phyloP scores from a whole-genome alignment of 495 filamentous ascomycete genomes.

The Amorphotheca resinae region DNA sequence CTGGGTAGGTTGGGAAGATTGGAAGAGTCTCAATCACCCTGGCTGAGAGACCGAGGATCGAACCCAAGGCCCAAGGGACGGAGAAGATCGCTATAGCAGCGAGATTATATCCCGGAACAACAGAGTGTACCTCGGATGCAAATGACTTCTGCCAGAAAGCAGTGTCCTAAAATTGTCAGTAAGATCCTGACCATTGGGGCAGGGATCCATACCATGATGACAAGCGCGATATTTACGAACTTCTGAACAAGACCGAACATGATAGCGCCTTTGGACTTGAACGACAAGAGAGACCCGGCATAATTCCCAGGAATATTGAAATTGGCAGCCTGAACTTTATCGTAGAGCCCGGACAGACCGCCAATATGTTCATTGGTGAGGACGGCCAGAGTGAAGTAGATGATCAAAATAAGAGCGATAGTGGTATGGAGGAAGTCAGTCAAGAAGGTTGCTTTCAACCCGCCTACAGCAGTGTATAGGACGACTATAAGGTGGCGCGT shows the following conservation, averaged over 20 bases:
- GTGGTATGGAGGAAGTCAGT: constrained; percentile 22
- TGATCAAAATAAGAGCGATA: constrained; percentile 27
- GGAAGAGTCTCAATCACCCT: constrained; percentile 32
- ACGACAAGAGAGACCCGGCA: constrained; percentile 33
- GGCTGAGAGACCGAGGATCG: constrained; percentile 29
- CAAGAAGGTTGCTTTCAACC: constrained; percentile 30
- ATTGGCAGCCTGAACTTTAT: constrained; percentile 23
- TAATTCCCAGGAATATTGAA: constrained; percentile 33
- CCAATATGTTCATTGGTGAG: constrained; percentile 25
- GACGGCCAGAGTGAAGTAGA: constrained; percentile 32
- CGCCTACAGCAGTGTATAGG: constrained; percentile 20
- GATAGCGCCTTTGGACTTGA: constrained; percentile 39
- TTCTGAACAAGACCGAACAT: constrained; percentile 36
- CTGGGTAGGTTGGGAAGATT: constrained; percentile 37
- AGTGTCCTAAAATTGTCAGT: constrained; percentile 28
- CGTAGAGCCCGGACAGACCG: constrained; percentile 24
- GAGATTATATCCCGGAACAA: constrained; percentile 36
- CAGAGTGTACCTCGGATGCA: constrained; percentile 19
- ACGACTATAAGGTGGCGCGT: constrained; percentile 13
- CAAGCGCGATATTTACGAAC: constrained; percentile 37
- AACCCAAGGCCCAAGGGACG: constrained; percentile 39
- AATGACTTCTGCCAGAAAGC: constrained; percentile 43
- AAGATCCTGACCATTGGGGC: too few relatives aligned
- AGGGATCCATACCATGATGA: constrained; percentile 31
- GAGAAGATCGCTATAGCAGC: constrained; percentile 39